Conservation (phyloP, 2,329 filamentous ascomycete species). For the Xylariomycetidae sp. region DNA sequence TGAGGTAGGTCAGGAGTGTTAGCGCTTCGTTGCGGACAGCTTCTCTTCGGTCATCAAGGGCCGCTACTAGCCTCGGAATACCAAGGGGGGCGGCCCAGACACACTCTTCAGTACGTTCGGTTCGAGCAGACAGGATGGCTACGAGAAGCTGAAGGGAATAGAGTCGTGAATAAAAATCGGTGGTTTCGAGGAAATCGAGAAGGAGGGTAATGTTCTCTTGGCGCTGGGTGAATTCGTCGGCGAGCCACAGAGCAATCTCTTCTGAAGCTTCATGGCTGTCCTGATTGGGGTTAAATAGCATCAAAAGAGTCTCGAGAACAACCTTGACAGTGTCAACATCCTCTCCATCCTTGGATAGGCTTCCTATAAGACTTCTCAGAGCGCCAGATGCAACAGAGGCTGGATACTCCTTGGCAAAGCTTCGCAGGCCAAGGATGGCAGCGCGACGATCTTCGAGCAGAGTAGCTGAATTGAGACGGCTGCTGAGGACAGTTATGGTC, state of each 20-base stretch:
- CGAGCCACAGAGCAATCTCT: slow-evolving; percentile 92
- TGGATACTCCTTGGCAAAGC: slow-evolving; percentile 94
- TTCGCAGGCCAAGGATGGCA: slow-evolving; percentile 86
- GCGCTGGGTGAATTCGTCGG: slow-evolving; percentile 95
- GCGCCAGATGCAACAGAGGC: slow-evolving; percentile 93
- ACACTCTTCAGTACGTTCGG: slow-evolving; percentile 91
- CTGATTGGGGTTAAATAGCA: slow-evolving; percentile 74
- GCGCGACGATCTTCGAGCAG: slow-evolving; percentile 91
- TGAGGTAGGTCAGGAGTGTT: slow-evolving; percentile 81
- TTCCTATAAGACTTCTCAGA: slow-evolving; percentile 81
- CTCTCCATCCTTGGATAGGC: slow-evolving; percentile 80
- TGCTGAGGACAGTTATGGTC: slow-evolving; percentile 86
- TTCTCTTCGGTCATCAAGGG: slow-evolving; percentile 80
- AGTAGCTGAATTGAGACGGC: slow-evolving; percentile 81
- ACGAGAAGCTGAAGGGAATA: slow-evolving; percentile 88
- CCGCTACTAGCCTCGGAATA: slow-evolving; percentile 77
- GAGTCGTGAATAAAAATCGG: slow-evolving; percentile 84
- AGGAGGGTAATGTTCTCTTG: slow-evolving; percentile 95
- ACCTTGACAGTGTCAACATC: slow-evolving; percentile 96
- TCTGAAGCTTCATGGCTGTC: slow-evolving; percentile 87
- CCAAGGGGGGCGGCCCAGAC: slow-evolving; percentile 85
- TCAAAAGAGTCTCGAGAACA: slow-evolving; percentile 88
- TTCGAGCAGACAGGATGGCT: slow-evolving; percentile 78
- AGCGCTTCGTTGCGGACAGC: slow-evolving; percentile 85
- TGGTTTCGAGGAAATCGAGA: slow-evolving; percentile 80